Base-by-base conservation (phyloP, 2,329 filamentous ascomycete species). In the Pseudogymnoascus sp. region DNA sequence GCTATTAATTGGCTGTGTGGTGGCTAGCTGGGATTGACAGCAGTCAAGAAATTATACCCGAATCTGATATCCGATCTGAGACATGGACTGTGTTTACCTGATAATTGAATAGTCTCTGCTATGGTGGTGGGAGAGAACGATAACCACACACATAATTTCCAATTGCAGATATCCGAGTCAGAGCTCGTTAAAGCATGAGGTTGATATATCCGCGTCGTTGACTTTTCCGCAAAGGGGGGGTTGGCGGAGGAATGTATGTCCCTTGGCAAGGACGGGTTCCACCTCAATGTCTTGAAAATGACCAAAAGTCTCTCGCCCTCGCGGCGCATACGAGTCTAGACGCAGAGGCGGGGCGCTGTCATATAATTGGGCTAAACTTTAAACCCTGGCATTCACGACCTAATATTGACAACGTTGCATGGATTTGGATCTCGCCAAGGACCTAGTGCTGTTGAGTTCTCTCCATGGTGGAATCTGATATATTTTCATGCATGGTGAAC, bases 281-380 rank as follows among this genome's bases (percentile, higher is more conserved):
- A 56, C 28, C 5, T 34, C 23, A 56, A 56, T 34, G 50, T 56
- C 28, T 56, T 56, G 50, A 34, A 53, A 53, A 56, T 56, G 50
- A 56, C 50, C 50, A 56, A 56, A 56, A 12, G 50, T 56, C 7
- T 34, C 50, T 34, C 28, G 8, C 4, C 23, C n/a, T 12, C 28
- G 28, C 50, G 34, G 28, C 10, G n/a, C 14, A 56, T 56, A 10
- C 10, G 7, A 18, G 25, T 34, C 50, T 56, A 56, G 28, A 56
- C 4, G 50, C 46, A 18, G n/a, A 34, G 28, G n/a, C 16, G 28
- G 28, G 16, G 1, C 28, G 25, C 50, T 56, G 28, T 18, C 50
- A 56, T 56, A 56, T 34, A 34, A 56, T 34, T 34, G 28, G 16
- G 5, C 21, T 56, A 56, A 34, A 34, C 50, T 56, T 34, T 34